Evolutionary conservation across 331 rosid species (phyloP), one percentile per base, ranked within the genome.

Genomic region (Malus hybrid): DNA sequence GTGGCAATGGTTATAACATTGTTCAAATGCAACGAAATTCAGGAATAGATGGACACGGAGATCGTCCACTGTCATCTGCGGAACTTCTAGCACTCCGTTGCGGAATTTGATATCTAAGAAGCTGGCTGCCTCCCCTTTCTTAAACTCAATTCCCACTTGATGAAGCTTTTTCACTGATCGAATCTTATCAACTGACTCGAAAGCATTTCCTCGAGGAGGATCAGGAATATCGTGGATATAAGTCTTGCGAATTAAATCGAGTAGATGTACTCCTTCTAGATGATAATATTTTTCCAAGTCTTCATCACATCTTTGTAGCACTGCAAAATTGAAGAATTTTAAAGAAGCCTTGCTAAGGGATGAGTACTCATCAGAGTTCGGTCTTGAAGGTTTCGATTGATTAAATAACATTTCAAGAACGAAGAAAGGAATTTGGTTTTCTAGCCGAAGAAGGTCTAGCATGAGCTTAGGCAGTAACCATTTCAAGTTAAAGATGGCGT

Each of bases 81-180:
- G 73, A 29, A 69, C 52, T 28, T 69, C 27, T 0, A 69, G 73
- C 16, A 69, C 73, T 16, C 60, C 73, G 0, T 28, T 50, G 22
- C 24, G 1, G 10, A 28, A 69, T 24, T 6, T 50, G 39, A 69
- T 5, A 8, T 69, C 73, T 16, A 2, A 0, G 73, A 69, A 69
- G 62, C 61, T 69, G 15, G 3, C n/a, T n/a, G n/a, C n/a, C n/a
- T n/a, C n/a, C 27, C 59, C 52, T 27, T 22, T 2, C 36, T 69
- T 69, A 42, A 69, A 69, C 73, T 69, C 18, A 4, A 69, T 69
- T 50, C 73, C 73, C 3, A 29, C 39, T 16, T 1, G 14, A 69
- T 29, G 73, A 50, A 69, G 73, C 61, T 48, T 15, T 69, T 44
- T 48, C 20, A 61, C 73, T 28, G 73, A 69, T 29, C 13, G 36